Conservation (phyloP, 169 alveolate genomes). For the Theileria luwenshuni region DNA sequence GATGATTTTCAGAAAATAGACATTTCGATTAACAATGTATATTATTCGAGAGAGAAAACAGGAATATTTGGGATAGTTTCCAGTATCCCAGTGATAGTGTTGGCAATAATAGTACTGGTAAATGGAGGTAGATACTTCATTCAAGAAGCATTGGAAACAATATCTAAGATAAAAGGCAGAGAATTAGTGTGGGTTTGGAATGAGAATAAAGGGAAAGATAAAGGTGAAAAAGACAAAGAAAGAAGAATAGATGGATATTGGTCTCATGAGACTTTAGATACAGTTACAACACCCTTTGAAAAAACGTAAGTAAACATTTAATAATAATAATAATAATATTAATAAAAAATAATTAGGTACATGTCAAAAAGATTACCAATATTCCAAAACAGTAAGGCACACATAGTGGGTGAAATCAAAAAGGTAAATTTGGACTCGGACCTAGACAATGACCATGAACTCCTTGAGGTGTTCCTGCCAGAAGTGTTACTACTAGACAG, state of each 20-base stretch:
- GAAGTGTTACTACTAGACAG: slow-evolving; percentile 4
- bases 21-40: not conserved
- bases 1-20: not conserved
- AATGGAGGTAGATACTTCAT: not conserved
- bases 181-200: slow-evolving; percentile 16
- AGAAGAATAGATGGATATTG: slow-evolving; percentile 29
- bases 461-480: not conserved
- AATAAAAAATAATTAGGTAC: not conserved
- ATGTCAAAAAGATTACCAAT: not conserved
- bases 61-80: slow-evolving; percentile 6
- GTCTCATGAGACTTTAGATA: slow-evolving; percentile 10
- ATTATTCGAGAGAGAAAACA: not conserved
- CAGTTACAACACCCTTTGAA: slow-evolving; percentile 21
- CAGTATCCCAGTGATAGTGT: not conserved
- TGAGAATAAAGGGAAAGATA: not conserved
- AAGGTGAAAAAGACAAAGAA: slow-evolving; percentile 2
- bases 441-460: slow-evolving; percentile 1
- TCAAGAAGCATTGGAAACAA: not conserved
- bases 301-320: slow-evolving; percentile 27
- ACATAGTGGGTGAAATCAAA: not conserved
- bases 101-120: not conserved
- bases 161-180: not conserved
- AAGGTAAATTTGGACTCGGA: slow-evolving; percentile 4
- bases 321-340: not conserved
- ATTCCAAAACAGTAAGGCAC: not conserved